A percentile compares a stretch with the other conserved stretches of the same genome.
These are phyloP conservation scores for Tagetes erecta DNA, from an alignment of 129 eudicot genomes.

Conservation along the genomic window DNA sequence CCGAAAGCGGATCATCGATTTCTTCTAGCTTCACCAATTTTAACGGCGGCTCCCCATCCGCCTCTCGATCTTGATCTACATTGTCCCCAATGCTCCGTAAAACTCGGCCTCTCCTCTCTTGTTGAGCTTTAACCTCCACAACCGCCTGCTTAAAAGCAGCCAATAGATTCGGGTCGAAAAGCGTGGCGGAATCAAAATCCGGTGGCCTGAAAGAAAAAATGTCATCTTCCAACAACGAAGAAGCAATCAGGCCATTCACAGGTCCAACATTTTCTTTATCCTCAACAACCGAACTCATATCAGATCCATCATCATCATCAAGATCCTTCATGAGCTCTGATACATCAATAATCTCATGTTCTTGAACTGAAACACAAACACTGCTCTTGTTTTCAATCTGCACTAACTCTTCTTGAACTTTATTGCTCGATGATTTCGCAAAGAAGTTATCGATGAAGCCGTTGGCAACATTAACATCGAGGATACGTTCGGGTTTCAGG, in stretches of 20 bases:
- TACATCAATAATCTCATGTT: constrained; percentile 66
- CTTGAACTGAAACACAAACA: constrained; percentile 37
- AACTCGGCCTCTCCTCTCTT: constrained; percentile 38
- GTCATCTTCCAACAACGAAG: constrained; percentile 3
- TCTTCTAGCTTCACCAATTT: constrained; percentile 45
- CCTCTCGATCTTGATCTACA: constrained; percentile 4
- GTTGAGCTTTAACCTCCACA: constrained; percentile 51
- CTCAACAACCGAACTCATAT: constrained; percentile 28
- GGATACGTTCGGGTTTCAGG: constrained; percentile 58
- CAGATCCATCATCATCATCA: constrained; percentile 46
- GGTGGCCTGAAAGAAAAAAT: constrained; percentile 56
- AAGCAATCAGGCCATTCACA: background rate
- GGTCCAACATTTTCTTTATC: constrained; percentile 71
- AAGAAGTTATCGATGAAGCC: constrained; percentile 36
- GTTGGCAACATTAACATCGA: constrained; percentile 29
- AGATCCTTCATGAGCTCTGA: constrained; percentile 70
- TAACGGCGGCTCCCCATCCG: constrained; percentile 36
- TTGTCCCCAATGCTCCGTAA: constrained; percentile 6
- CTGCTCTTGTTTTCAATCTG: constrained; percentile 12
- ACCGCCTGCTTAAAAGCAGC: constrained; percentile 76
- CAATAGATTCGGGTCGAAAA: constrained; percentile 71
- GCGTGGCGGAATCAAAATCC: constrained; percentile 62
- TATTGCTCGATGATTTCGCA: constrained; percentile 38
- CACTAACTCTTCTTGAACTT: constrained; percentile 28
- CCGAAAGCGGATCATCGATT: constrained; percentile 39